Base-by-base conservation (phyloP, 306 rosid species). In the Ziziphus jujuba region DNA sequence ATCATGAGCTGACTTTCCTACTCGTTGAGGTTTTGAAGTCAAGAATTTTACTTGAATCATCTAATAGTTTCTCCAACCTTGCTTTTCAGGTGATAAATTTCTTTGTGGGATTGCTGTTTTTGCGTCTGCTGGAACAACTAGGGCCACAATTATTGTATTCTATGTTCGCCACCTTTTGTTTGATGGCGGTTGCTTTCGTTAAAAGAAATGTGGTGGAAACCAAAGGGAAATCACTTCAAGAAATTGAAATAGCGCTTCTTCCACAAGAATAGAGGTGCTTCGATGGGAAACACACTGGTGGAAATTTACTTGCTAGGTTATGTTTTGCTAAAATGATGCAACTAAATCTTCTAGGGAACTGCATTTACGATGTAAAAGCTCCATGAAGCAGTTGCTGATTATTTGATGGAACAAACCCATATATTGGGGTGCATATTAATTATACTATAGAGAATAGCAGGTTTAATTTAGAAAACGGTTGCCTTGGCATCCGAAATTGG, bases 191-290 rank as follows among this genome's bases (percentile, higher is more conserved):
- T 36, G 74, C 80, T 56, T 93, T 93, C 61, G 97, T 93, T 23
- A 93, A 85, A 79, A 84, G 86, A 74, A 83, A 90, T 70, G 97
- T 93, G 71, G 80, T 93, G 49, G 98, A 93, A 84, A 93, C 98
- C 66, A 93, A 93, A 79, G 98, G 98, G 51, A 93, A 84, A 78
- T 84, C 98, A 7, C 98, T 93, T 77, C 97, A 93, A 63, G 98
- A 93, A 73, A 93, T 93, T 62, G 98, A 93, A 85, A 93, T 93
- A 43, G 97, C 98, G 3, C 97, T 93, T 73, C 97, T 93, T 70
- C 87, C 96, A 7, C 95, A 86, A 67, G 89, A 93, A 56, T 88
- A 87, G 77, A 65, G 64, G 34, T 24, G 51, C 52, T 72, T 80
- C 34, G 17, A 35, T 10, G 22, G 52, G 16, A 49, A 4, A 51